Evolutionary conservation across 495 filamentous ascomycete genomes (phyloP), one percentile per base, ranked within the genome.

Genomic region (Cudoniella acicularis): DNA sequence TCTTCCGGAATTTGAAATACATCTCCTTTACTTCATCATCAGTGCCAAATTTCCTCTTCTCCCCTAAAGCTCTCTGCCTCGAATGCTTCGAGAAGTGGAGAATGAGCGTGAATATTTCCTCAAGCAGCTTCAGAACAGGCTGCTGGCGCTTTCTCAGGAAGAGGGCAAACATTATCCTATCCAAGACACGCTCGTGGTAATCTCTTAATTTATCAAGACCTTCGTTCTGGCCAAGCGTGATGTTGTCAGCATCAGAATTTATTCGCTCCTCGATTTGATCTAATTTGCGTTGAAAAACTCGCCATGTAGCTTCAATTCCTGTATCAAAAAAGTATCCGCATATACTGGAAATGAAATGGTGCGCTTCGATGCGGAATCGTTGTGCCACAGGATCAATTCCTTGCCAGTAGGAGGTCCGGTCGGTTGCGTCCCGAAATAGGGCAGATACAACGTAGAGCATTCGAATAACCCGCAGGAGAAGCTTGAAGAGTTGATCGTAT

Each of bases 401-500:
- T 52, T 55, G 16, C 66, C 62, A 55, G 66, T 56, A 63, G 10
- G 36, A 78, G 50, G 47, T 70, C 41, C 75, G 74, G 52, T 68
- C 57, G 22, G 72, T 81, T 11, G 78, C 79, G 64, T 85, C 79
- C n/a, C 82, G 83, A 49, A 86, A 81, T 21, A 96, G 77, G 60
- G 85, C 80, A 49, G 86, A 84, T 10, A 85, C 85, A 8, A 92
- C 86, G 52, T 87, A 92, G 0, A 88, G 74, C 87, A 98, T 89
- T 2, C 94, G 85, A 2, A 88, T 69, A 0, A 93, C 72, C 1
- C 91, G 84, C 1, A 98, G 79, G 1, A 96, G 72, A 11, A 90
- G 74, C 56, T 83, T 87, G 75, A 96, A 96, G 18, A 96, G 79
- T 23, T 74, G 75, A 67, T 98, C 94, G 65, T 96, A 97, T 64